Base-by-base conservation (phyloP, 129 eudicot species). In the Helichrysum umbraculigerum region DNA sequence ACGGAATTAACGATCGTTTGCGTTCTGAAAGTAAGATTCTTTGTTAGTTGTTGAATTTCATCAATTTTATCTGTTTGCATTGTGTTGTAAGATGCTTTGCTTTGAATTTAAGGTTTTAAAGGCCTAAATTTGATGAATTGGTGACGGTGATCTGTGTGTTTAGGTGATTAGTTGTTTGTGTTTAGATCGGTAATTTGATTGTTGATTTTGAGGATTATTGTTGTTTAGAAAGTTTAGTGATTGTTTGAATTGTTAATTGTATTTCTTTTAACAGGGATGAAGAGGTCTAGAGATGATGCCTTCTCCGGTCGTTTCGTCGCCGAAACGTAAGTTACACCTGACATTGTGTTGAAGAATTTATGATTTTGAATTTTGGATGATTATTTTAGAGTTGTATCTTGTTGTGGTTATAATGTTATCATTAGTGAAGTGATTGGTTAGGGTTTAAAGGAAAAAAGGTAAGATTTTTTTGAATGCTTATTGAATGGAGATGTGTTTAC, bases 251-350 rank as follows among this genome's bases (percentile, higher is more conserved):
- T 44, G 19, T 10, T 66, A 75, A 74, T 85, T 77, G 34, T 41
- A 22, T 34, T 41, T 57, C 68, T 50, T 47, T 11, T 4, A 12
- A 60, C 61, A 83, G 79, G 39, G 82, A 90, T 88, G 96, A 87
- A 88, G 96, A 90, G 96, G 96, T 83, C 89, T 71, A 77, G 90
- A 85, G 96, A 86, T 57, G 97, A 88, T 20, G 90, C 78, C 71
- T 77, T 34, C 37, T 87, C 61, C 35, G 20, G 35, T 41, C 14
- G 47, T 41, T 41, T 41, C 47, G 10, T 41, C 12, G 14, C 47
- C 68, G 80, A 88, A 73, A 66, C 81, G 98, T 93, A 82, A 86
- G 88, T 84, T 67, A 58, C 10, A 25, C 17, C 14, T 73, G 51
- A 44, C 76, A 52, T 68, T 69, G 64, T 69, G 47, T 70, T 72